Evolutionary conservation across 768 basidiomycete species (phyloP).

Genomic region (Asterophora lycoperdoides): DNA sequence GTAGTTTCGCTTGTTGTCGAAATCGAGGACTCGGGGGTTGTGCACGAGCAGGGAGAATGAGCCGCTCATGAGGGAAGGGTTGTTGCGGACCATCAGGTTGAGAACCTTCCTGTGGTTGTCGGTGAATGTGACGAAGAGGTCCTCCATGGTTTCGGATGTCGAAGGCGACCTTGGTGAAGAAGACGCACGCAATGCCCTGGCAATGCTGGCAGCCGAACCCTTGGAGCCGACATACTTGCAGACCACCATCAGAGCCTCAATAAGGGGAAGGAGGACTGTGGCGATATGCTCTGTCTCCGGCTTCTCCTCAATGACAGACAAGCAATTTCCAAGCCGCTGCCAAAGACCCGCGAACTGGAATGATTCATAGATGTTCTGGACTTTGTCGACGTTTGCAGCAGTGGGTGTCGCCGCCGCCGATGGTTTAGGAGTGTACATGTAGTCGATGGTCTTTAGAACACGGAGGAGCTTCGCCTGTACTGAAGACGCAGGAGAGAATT

Average conservation of each 20-base stretch:
- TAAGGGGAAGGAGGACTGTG: constrained; percentile 88
- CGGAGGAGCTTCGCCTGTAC: constrained; percentile 95
- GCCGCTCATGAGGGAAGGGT: constrained; percentile 96
- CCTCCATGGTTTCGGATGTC: constrained; percentile 79
- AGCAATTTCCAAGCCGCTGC: constrained; percentile 85
- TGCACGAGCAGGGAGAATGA: constrained; percentile 95
- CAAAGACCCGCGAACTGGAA: constrained; percentile 90
- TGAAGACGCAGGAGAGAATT: constrained; percentile 92
- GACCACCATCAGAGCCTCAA: constrained; percentile 97
- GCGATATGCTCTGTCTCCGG: constrained; percentile 83
- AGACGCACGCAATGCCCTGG: constrained; percentile 56
- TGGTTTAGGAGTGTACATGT: constrained; percentile 76
- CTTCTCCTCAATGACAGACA: constrained; percentile 76
- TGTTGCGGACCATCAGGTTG: constrained; percentile 97
- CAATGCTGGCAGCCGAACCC: constrained; percentile 36
- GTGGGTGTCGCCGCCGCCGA: constrained; percentile 33
- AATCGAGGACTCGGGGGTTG: constrained; percentile 95
- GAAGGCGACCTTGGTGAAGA: constrained; percentile 67
- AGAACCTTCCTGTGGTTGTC: constrained; percentile 90
- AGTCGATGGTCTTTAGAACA: constrained; percentile 95
- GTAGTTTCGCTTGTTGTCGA: constrained; percentile 98
- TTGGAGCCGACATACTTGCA: constrained; percentile 90
- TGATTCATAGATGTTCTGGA: constrained; percentile 83
- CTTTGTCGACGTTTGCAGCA: constrained; percentile 68
- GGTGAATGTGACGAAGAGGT: constrained; percentile 90